phyloP scores from a whole-genome alignment of 371 early-diverging fungal genomes.

The Syncephalastrum monosporum region DNA sequence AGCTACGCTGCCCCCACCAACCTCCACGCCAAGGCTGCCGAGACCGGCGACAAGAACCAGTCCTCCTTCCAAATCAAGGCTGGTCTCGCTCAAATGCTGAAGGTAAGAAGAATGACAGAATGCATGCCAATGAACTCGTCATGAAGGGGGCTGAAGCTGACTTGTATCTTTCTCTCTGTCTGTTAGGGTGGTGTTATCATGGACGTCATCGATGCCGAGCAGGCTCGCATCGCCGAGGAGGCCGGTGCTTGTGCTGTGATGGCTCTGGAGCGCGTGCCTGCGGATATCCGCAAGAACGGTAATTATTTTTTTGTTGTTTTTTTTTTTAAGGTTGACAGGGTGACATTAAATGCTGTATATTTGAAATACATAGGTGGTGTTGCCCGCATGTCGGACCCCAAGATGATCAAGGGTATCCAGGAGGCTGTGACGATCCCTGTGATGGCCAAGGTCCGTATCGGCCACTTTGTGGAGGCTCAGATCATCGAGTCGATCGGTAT shows the following conservation, averaged over 20 bases:
- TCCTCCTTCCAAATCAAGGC: constrained; percentile 79
- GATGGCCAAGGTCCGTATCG: constrained; percentile 98
- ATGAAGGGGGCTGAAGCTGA: background rate
- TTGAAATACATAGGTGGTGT: constrained; percentile 74
- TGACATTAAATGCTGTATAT: constrained; percentile 2
- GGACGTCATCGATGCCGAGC: constrained; percentile 97
- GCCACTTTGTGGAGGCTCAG: constrained; percentile 98
- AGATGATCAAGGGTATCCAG: constrained; percentile 95
- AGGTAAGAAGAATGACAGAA: constrained; percentile 58
- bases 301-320: constrained; percentile 12
- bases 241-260: constrained; percentile 98
- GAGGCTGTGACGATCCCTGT: constrained; percentile 96
- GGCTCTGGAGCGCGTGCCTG: constrained; percentile 98
- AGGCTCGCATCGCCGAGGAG: constrained; percentile 96
- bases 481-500: constrained; percentile 89
- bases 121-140: too few species aligned
- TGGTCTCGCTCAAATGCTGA: constrained; percentile 96
- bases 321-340: constrained; percentile 4
- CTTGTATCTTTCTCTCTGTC: constrained; percentile 2
- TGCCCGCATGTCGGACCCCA: constrained; percentile 97
- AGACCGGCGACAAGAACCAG: constrained; percentile 37
- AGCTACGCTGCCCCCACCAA: constrained; percentile 66
- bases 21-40: constrained; percentile 56
- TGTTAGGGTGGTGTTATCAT: constrained; percentile 95
- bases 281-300: constrained; percentile 97